A percentile compares a stretch with the other conserved stretches of the same genome.
phyloP scores from a whole-genome alignment of 129 eudicot genomes.

The Daucus carota region DH1_v3.0 NC_030387.2:38770501-38771000 shows the following conservation, averaged over 20 bases:
- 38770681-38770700: constrained; percentile 1
- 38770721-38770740: neutral
- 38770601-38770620: constrained; percentile 95
- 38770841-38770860: constrained; percentile 96
- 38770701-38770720: neutral
- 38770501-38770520: constrained; percentile 25
- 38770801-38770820: constrained; percentile 94
- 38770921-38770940: constrained; percentile 88
- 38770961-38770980: constrained; percentile 24
- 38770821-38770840: constrained; percentile 82
- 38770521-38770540: constrained; percentile 54
- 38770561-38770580: constrained; percentile 95
- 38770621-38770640: constrained; percentile 96
- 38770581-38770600: constrained; percentile 90
- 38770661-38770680: constrained; percentile 28
- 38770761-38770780: constrained; percentile 1
- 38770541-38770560: constrained; percentile 95
- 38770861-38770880: constrained; percentile 98
- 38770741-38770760: neutral
- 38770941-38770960: constrained; percentile 90
- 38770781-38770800: constrained; percentile 83
- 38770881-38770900: constrained; percentile 76
- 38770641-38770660: constrained; percentile 98
- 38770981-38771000: neutral
- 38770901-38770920: constrained; percentile 97